Evolutionary conservation across 2,329 filamentous ascomycete species (phyloP), one percentile per base, ranked within the genome.

Genomic region (Penicillium sp.): DNA sequence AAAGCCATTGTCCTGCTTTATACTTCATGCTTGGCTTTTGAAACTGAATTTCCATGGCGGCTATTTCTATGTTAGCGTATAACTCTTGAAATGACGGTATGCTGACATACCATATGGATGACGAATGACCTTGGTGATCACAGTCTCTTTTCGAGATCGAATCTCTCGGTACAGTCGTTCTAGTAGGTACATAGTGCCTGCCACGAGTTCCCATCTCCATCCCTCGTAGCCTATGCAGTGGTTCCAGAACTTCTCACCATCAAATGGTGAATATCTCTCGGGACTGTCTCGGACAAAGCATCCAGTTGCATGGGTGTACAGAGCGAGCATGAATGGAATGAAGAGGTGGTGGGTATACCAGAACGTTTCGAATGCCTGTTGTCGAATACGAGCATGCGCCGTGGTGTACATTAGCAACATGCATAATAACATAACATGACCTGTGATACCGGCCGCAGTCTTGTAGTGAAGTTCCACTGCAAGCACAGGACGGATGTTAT

Each of bases 311-410:
- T 99, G 95, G 13, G 93, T 98, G 77, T 98, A 99, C 65, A 99
- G 86, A 46, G 86, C 93, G 45, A 99, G 82, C 70, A 98, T 78
- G 76, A 99, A 99, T 1, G 95, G 93, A 59, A 99, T 90, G 70
- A 98, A 98, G n/a, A 99, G 84, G 70, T 99, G 95, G 76, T 99
- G 95, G 0, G 92, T 96, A 77, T 99, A 99, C 95, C 95, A 99
- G 74, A 99, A 99, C 0, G 93, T 96, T 78, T 99, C 95, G 71
- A 93, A 99, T 0, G 91, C 96, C 73, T 99, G 95, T 73, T 98
- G 93, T 53, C 95, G 90, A 63, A 99, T 98, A 64, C 91, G 90
- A 68, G 89, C 84, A 72, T 99, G 95, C 3, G 95, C 90, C 0
- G 93, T 97, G 1, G 95, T 99, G 78, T 96, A 99, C 83, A 99